Conservation (phyloP, 2,329 filamentous ascomycete species). For the Sporothrix mexicana region DNA sequence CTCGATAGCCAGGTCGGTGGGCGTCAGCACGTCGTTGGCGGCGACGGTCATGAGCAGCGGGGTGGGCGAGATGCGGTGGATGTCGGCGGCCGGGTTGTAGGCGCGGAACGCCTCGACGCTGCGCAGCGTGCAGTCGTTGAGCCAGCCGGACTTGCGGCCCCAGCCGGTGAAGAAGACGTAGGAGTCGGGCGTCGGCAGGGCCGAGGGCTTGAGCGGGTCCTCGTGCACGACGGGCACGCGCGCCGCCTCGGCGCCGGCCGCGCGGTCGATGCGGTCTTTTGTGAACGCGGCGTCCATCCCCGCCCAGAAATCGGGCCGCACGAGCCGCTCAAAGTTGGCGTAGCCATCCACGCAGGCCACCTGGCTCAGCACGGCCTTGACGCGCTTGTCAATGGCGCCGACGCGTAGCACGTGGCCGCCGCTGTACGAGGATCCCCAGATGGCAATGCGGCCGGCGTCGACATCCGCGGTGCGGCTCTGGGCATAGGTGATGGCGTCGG, state of each 20-base stretch:
- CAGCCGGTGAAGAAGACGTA: slow-evolving; percentile 36
- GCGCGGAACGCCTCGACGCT: no score
- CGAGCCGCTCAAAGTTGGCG: slow-evolving; percentile 45
- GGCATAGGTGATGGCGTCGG: no score
- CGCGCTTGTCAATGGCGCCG: slow-evolving; percentile 47
- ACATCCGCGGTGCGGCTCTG: no score
- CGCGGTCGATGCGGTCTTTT: no score
- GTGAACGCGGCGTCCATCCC: neutral
- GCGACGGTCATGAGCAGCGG: no score
- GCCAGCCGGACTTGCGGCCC: slow-evolving; percentile 46
- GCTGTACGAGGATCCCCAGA: slow-evolving; percentile 48
- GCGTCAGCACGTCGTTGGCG: slow-evolving; percentile 39
- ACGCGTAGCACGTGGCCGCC: slow-evolving; percentile 50
- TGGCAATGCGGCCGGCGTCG: neutral
- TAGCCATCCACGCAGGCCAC: slow-evolving; percentile 46
- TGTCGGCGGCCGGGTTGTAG: slow-evolving; percentile 27
- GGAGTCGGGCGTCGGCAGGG: no score
- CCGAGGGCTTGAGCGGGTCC: no score
- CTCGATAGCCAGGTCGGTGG: slow-evolving; percentile 45
- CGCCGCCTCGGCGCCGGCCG: no score
- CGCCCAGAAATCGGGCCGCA: slow-evolving; percentile 43
- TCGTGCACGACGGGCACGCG: no score
- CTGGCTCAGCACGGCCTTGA: slow-evolving; percentile 50
- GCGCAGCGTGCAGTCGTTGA: slow-evolving; percentile 25
- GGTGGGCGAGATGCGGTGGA: no score